Evolutionary conservation across 164 flowering plant species (phyloP).

Genomic region (Dillenia suffruticosa): DNA sequence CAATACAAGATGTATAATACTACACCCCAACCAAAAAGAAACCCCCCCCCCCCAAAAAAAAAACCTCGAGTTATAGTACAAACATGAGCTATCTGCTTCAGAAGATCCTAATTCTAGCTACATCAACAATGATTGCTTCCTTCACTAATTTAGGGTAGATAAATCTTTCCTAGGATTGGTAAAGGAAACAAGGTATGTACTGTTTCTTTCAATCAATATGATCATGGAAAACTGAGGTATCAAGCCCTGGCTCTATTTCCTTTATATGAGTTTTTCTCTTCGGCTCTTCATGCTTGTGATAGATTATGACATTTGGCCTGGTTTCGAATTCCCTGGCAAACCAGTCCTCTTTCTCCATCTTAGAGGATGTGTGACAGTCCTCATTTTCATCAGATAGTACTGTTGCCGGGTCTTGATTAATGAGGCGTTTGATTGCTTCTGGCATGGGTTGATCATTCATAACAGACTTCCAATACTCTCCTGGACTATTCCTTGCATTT

Average conservation of each 20-base stretch:
- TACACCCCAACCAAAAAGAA: too few species aligned
- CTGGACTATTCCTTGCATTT: slow-evolving; percentile 13
- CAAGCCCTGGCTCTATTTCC: slow-evolving; percentile 1
- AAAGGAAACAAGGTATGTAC: too few species aligned
- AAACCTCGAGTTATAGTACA: too few species aligned
- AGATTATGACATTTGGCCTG: slow-evolving; percentile 2
- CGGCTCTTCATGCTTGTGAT: neutral
- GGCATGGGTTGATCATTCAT: slow-evolving; percentile 29
- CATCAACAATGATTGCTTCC: too few species aligned
- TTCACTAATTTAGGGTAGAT: too few species aligned
- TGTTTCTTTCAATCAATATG: neutral
- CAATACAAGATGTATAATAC: too few species aligned
- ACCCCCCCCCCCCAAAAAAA: too few species aligned
- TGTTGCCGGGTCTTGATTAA: neutral
- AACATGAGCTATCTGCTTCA: too few species aligned
- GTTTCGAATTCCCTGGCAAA: slow-evolving; percentile 2
- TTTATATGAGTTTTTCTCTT: neutral
- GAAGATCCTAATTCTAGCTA: too few species aligned
- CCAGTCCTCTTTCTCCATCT: neutral
- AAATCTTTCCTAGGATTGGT: too few species aligned
- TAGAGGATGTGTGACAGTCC: neutral
- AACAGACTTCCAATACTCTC: slow-evolving; percentile 17
- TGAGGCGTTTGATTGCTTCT: slow-evolving; percentile 14
- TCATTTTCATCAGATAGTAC: neutral
- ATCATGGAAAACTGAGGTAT: neutral